Percentiles rank a stretch among this genome's conserved stretches.
phyloP scores from a whole-genome alignment of 805 yeast genomes.

The Tetrapisispora arboricola region DNA sequence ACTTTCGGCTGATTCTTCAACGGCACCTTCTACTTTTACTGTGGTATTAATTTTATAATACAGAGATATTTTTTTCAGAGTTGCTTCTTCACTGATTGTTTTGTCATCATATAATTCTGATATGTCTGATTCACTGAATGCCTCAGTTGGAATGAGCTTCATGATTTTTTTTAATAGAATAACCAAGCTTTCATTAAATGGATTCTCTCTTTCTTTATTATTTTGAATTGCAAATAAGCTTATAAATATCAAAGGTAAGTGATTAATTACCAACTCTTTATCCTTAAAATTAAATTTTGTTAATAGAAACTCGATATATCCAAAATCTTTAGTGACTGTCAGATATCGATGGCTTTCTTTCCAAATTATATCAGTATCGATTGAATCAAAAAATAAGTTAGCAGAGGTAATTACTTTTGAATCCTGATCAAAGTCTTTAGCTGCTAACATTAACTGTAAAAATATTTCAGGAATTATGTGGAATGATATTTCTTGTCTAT shows the following conservation, averaged over 20 bases:
- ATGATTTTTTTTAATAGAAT: not conserved
- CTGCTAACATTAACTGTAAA: slow-evolving; percentile 48
- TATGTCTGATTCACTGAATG: not conserved
- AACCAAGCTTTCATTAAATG: not conserved
- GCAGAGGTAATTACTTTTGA: slow-evolving; percentile 46
- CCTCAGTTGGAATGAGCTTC: not conserved
- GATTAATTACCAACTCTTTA: slow-evolving; percentile 81
- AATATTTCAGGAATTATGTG: slow-evolving; percentile 59
- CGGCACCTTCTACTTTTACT: no score
- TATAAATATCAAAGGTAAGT: slow-evolving; percentile 64
- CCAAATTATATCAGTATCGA: slow-evolving; percentile 78
- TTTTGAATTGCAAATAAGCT: slow-evolving; percentile 29
- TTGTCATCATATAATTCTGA: not conserved
- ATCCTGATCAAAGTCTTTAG: slow-evolving; percentile 28
- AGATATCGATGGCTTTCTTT: slow-evolving; percentile 36
- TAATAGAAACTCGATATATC: slow-evolving; percentile 49
- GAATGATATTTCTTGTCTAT: slow-evolving; percentile 90
- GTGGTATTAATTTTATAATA: not conserved
- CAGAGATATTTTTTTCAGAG: not conserved
- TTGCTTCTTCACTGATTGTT: not conserved
- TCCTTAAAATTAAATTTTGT: slow-evolving; percentile 52
- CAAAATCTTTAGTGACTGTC: slow-evolving; percentile 29
- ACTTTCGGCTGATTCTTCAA: not conserved
- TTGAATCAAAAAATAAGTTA: slow-evolving; percentile 68
- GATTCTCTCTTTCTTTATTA: slow-evolving; percentile 6